Evolutionary conservation across 768 basidiomycete genomes (phyloP).

Genomic region (Tricholoma bakamatsutake): DNA sequence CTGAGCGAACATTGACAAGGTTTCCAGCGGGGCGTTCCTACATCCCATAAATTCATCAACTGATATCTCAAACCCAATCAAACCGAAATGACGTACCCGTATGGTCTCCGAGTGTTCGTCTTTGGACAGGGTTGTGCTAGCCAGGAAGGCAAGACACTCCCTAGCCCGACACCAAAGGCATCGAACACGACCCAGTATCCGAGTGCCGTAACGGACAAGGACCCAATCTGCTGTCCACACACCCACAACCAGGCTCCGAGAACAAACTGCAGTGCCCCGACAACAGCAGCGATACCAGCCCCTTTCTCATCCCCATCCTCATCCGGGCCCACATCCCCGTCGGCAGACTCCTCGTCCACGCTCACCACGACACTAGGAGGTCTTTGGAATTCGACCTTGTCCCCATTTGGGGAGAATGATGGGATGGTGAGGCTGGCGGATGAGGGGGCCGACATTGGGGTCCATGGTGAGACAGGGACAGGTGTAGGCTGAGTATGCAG

Average conservation of each 20-base stretch:
- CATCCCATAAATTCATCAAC: not conserved
- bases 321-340: no score
- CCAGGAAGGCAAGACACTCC: conserved; percentile 39
- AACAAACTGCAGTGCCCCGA: conserved; percentile 43
- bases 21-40: conserved; percentile 63
- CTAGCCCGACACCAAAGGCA: conserved; percentile 68
- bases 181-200: conserved; percentile 98
- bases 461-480: conserved; percentile 63
- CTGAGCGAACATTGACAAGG: conserved; percentile 79
- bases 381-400: not conserved
- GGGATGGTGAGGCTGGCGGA: conserved; percentile 24
- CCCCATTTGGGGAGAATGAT: conserved; percentile 1
- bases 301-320: not conserved
- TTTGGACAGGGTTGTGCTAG: conserved; percentile 13
- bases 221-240: conserved; percentile 81
- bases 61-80: not conserved
- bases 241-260: conserved; percentile 83
- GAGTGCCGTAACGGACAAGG: conserved; percentile 80
- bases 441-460: conserved; percentile 41
- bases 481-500: conserved; percentile 56
- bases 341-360: not conserved
- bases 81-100: conserved; percentile 23
- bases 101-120: conserved; percentile 56
- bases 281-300: conserved; percentile 3
- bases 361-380: not conserved